Base-by-base conservation (phyloP, 352 stramenopile genomes). In the Pythium diclinum region DNA sequence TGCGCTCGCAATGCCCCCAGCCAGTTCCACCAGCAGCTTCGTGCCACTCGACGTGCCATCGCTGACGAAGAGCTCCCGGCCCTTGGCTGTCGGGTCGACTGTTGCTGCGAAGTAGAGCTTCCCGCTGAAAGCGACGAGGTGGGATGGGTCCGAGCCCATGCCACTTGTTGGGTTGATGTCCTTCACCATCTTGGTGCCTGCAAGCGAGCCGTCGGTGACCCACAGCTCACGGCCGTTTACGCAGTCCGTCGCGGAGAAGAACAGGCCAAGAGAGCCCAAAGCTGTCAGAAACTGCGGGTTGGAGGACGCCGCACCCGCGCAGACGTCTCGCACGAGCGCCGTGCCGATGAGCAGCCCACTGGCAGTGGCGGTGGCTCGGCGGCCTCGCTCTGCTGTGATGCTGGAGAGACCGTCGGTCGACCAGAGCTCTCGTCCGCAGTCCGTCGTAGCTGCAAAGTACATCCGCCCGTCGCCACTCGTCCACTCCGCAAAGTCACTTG, bases 221-320 rank as follows among this genome's bases (percentile, higher is more conserved):
- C 85, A 96, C 14, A 96, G 73, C 63, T 95, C 87, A 7, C 72
- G 65, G 8, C 88, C 87, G 46, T 81, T 69, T 13, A 75, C 59
- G 46, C 87, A 79, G 68, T 96, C 85, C 16, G 75, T 73, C 1
- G 88, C 88, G 1, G 71, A 60, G 61, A 96, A 95, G 56, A 87
- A 90, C 3, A 94, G 63, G 21, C 74, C 69, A 2, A 68, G 14
- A 0, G 63, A 42, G 9, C 66, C 68, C 25, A 77, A 67, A 6
- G 60, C 44, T 2, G 69, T 77, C 19, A 95, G 64, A 53, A 83
- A 76, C n/a, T 60, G 63, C 17, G 88, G 88, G 14, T 73, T 33
- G 2, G 85, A 94, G 4, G 69, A 78, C 23, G 47, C 21, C 5
- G 34, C 17, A 9, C 78, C 79, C 13, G 47, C 46, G 59, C 69